phyloP scores from a whole-genome alignment of 768 basidiomycete genomes.

The Butyriboletus loyo region DNA sequence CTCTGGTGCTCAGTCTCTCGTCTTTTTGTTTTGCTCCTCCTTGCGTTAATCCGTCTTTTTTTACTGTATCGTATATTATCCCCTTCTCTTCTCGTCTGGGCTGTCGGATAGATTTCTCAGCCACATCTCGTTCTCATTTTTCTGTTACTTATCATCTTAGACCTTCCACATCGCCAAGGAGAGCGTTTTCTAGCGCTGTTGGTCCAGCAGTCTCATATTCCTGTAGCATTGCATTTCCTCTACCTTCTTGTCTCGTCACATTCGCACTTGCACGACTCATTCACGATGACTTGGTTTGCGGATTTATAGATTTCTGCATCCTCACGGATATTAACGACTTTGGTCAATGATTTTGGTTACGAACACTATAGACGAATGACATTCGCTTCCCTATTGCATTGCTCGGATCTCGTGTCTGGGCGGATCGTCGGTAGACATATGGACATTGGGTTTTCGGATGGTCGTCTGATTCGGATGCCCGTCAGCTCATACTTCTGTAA shows the following conservation, averaged over 20 bases:
- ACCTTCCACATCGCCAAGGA: constrained; percentile 36
- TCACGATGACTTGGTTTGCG: constrained; percentile 16
- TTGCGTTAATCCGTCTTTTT: constrained; percentile 29
- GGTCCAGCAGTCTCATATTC: constrained; percentile 27
- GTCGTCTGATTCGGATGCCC: neutral
- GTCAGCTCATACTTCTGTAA: neutral
- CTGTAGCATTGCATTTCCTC: constrained; percentile 37
- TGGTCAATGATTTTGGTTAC: constrained; percentile 25
- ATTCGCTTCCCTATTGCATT: constrained; percentile 8
- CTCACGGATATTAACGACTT: constrained; percentile 19
- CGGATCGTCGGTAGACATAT: constrained; percentile 11
- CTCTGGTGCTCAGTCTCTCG: constrained; percentile 10
- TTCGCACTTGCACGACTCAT: constrained; percentile 13
- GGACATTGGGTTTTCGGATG: constrained; percentile 1
- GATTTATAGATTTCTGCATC: constrained; percentile 35
- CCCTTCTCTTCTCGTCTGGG: constrained; percentile 23
- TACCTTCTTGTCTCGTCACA: constrained; percentile 11
- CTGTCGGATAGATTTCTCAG: constrained; percentile 33
- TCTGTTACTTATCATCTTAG: constrained; percentile 35
- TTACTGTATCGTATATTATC: constrained; percentile 32
- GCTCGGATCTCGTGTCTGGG: neutral
- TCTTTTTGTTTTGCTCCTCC: constrained; percentile 29
- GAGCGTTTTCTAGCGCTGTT: constrained; percentile 29
- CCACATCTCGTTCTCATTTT: constrained; percentile 18
- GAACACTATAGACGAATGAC: constrained; percentile 23